phyloP scores from a whole-genome alignment of 2,329 filamentous ascomycete species.

The Trichoderma sp. region DNA sequence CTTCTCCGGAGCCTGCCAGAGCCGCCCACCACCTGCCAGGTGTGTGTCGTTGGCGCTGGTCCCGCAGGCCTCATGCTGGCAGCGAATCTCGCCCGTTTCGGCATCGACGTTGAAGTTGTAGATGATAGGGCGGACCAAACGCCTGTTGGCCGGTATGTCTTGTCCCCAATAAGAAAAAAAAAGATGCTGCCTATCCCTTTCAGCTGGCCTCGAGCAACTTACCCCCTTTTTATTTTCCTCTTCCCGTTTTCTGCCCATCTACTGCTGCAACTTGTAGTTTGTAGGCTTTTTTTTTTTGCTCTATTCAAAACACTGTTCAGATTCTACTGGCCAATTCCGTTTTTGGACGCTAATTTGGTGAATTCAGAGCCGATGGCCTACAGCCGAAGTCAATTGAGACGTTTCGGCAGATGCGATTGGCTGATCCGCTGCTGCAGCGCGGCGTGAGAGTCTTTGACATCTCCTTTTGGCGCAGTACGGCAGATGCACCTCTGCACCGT shows the following conservation, averaged over 20 bases:
- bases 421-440: conserved; percentile 63
- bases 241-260: background rate
- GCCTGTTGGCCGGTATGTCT: conserved; percentile 53
- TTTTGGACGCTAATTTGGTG: conserved; percentile 23
- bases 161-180: background rate
- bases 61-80: conserved; percentile 45
- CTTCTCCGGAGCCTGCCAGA: conserved; percentile 49
- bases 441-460: conserved; percentile 73
- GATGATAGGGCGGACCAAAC: conserved; percentile 61
- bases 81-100: conserved; percentile 42
- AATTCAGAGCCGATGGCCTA: conserved; percentile 62
- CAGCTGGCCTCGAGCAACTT: background rate
- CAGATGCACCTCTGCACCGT: conserved; percentile 53
- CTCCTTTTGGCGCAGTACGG: conserved; percentile 64
- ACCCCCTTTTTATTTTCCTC: background rate
- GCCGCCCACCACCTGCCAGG: conserved; percentile 45
- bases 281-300: background rate
- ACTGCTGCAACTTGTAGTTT: background rate
- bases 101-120: conserved; percentile 43
- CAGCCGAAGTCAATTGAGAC: conserved; percentile 80
- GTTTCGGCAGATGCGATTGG: conserved; percentile 69
- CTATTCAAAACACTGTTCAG: background rate
- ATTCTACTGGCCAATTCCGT: background rate
- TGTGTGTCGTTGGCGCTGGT: conserved; percentile 46
- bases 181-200: background rate